Base-by-base conservation (phyloP, 331 rosid genomes). In the Prunus yedoensis region DNA sequence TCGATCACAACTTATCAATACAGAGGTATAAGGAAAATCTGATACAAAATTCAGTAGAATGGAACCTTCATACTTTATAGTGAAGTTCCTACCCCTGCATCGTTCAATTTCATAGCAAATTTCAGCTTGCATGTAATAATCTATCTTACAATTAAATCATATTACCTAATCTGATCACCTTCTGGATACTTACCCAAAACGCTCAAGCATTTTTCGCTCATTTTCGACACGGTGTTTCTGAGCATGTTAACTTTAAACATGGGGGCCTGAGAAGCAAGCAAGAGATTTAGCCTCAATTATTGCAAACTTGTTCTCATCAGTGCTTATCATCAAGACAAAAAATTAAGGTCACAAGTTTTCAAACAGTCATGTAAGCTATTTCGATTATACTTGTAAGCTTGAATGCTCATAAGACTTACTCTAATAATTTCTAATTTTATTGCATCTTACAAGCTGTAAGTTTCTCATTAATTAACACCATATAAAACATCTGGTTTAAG, bases 31-130 rank as follows among this genome's bases (percentile, higher is more conserved):
- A 7, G 4, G 47, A 21, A 43, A 65, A 23, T 0, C 21, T 15
- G 17, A 65, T n/a, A 56, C 41, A 71, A 20, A 62, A 54, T 35
- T 61, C 20, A 28, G 62, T 52, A 47, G 10, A 35, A 35, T 35
- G 14, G 62, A 18, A 47, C 32, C 32, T 75, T 83, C 83, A 69
- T 74, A 75, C 74, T 83, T 83, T 53, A 83, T 83, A 56, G 75
- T 71, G 75, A 78, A 83, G 75, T 79, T 83, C 77, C 67, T 79
- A 30, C 86, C 86, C 54, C 83, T 83, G 73, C 80, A 74, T 62
- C 64, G 70, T 62, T 58, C 70, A 10, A 71, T 65, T 72, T 21
- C 50, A 79, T 3, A 23, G 54, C 20, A 17, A 8, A 28, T 52
- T 6, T 75, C 23, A 52, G 45, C 4, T 57, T 27, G n/a, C 45